A percentile compares a stretch with the other conserved stretches of the same genome.
These are phyloP conservation scores for Neurospora intermedia DNA, from an alignment of 495 filamentous ascomycete species.

Conservation along the genomic window DNA sequence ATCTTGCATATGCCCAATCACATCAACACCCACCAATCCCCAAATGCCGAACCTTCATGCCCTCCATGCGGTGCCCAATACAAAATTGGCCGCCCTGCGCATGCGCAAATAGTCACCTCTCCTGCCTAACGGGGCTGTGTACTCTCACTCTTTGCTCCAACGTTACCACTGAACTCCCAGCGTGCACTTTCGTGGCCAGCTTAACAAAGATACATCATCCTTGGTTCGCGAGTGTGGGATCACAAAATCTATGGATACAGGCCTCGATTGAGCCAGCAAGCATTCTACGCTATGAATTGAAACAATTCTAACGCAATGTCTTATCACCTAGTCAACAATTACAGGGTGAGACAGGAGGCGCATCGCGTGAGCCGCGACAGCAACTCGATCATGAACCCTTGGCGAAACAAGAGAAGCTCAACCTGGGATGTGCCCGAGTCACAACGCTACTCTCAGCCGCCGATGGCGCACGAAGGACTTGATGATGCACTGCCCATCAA, in stretches of 20 bases:
- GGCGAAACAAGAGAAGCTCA: constrained; percentile 14
- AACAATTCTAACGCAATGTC: constrained; percentile 20
- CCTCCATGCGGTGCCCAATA: not conserved
- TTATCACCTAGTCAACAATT: constrained; percentile 22
- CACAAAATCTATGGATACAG: not conserved
- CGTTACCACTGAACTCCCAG: not conserved
- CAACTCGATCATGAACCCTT: constrained; percentile 22
- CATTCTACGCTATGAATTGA: not conserved
- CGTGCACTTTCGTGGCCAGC: not conserved
- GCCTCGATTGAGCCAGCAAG: not conserved
- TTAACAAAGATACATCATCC: not conserved
- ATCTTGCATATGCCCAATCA: not conserved
- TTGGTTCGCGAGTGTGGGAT: not conserved
- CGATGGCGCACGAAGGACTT: not conserved
- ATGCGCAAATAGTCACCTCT: not conserved
- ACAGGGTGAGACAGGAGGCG: constrained; percentile 22
- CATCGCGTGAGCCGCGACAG: constrained; percentile 19
- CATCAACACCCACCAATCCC: not conserved
- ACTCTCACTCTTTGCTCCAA: not conserved
- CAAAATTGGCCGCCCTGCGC: not conserved
- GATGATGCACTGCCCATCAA: not conserved
- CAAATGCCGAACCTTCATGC: not conserved
- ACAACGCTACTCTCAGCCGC: not conserved
- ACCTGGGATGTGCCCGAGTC: constrained; percentile 10
- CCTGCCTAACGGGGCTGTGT: not conserved